phyloP scores from a whole-genome alignment of 2,329 filamentous ascomycete genomes.

The Curvularia eragrostidis region DNA sequence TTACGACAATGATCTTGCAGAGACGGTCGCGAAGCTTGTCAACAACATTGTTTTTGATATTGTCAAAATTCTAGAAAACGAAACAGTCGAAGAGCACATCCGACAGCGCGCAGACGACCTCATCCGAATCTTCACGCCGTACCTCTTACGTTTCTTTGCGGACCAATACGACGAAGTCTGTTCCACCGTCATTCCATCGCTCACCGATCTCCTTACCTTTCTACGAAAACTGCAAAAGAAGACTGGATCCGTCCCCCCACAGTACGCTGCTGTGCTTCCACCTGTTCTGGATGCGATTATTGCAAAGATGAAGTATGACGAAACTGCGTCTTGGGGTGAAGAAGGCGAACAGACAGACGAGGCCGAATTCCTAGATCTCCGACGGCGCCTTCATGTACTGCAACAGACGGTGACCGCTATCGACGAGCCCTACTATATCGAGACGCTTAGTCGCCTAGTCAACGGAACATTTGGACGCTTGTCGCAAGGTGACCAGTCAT shows the following conservation, averaged over 20 bases:
- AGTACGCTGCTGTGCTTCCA: conserved; percentile 82
- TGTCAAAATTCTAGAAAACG: conserved; percentile 82
- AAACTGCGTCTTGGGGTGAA: conserved; percentile 90
- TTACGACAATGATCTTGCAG: conserved; percentile 95
- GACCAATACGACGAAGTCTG: conserved; percentile 99
- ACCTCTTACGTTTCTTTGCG: conserved; percentile 90
- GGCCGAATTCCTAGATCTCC: conserved; percentile 93
- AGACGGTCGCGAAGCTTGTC: conserved; percentile 92
- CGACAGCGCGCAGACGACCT: conserved; percentile 80
- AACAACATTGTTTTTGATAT: conserved; percentile 89
- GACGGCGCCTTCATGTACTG: conserved; percentile 85
- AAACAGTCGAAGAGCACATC: conserved; percentile 66
- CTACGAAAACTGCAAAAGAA: conserved; percentile 77
- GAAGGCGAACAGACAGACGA: conserved; percentile 96
- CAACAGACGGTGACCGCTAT: conserved; percentile 93
- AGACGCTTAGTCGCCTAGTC: conserved; percentile 87
- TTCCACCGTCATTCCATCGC: conserved; percentile 89
- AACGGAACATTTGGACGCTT: conserved; percentile 84
- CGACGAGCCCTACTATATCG: conserved; percentile 86
- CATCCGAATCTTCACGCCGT: conserved; percentile 82
- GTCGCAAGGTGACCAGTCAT: conserved; percentile 70
- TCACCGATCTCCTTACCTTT: conserved; percentile 91
- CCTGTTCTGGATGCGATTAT: conserved; percentile 92
- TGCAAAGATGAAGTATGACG: conserved; percentile 95
- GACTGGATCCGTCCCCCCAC: conserved; percentile 68